These are phyloP conservation scores for Sporobolomyces pararoseus DNA, from an alignment of 768 basidiomycete genomes.

Conservation along the genomic window DNA sequence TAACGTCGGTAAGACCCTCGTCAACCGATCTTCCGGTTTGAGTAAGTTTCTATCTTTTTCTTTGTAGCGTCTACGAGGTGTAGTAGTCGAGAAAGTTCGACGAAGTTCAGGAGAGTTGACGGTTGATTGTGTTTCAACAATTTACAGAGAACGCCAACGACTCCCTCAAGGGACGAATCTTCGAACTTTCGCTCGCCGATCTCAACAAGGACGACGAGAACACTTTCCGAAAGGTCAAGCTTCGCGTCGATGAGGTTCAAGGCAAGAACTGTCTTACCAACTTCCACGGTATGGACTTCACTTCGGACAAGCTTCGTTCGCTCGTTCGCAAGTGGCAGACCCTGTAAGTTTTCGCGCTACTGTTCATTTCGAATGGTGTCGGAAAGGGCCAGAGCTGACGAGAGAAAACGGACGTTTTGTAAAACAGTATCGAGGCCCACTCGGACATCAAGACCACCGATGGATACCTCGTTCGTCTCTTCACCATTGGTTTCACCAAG, in stretches of 20 bases:
- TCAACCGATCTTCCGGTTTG: constrained; percentile 94
- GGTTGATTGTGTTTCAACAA: not conserved
- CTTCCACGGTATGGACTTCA: constrained; percentile 99
- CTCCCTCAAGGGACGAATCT: constrained; percentile 91
- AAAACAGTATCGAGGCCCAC: constrained; percentile 75
- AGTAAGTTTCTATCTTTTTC: constrained; percentile 61
- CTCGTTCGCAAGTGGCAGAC: constrained; percentile 99
- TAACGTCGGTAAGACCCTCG: constrained; percentile 97
- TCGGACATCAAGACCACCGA: constrained; percentile 99
- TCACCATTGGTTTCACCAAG: constrained; percentile 98
- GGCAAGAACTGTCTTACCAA: constrained; percentile 99
- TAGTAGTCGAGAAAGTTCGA: not conserved
- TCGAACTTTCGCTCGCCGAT: constrained; percentile 94
- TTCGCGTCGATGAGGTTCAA: constrained; percentile 71
- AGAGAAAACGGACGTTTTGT: not conserved
- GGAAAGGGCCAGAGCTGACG: too few species aligned
- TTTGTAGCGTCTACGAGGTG: not conserved
- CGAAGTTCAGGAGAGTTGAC: not conserved
- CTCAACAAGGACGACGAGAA: constrained; percentile 99
- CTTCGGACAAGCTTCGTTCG: constrained; percentile 98
- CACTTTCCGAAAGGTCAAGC: constrained; percentile 98
- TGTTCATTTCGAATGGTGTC: not conserved
- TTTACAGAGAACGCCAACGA: constrained; percentile 99
- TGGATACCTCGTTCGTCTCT: constrained; percentile 97
- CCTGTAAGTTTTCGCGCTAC: constrained; percentile 52